These are phyloP conservation scores for Crassisporium funariophilum DNA, from an alignment of 768 basidiomycete genomes.

Conservation along the genomic window DNA sequence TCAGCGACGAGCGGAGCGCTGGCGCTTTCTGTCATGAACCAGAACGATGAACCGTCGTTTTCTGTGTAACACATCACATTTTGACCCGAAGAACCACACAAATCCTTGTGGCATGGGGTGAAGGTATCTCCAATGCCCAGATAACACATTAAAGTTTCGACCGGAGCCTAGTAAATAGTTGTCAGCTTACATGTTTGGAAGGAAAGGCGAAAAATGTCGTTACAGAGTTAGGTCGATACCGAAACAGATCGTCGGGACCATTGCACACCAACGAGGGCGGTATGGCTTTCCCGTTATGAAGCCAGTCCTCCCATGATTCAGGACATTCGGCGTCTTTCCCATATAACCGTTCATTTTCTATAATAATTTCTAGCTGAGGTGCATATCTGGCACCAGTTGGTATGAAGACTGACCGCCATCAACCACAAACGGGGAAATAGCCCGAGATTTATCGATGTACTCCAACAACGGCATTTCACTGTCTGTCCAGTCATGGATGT, in stretches of 20 bases:
- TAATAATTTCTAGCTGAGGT: constrained; percentile 1
- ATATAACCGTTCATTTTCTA: constrained; percentile 67
- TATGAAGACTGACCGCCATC: constrained; percentile 35
- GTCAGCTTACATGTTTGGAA: constrained; percentile 4
- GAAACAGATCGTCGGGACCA: constrained; percentile 57
- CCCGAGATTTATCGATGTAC: constrained; percentile 51
- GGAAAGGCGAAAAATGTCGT: constrained; percentile 18
- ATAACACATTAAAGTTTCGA: constrained; percentile 87
- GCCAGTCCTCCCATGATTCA: constrained; percentile 61
- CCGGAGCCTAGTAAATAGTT: constrained; percentile 43
- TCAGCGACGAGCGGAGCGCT: constrained; percentile 53
- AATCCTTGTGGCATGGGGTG: constrained; percentile 84
- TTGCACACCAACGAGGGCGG: constrained; percentile 57
- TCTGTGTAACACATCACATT: constrained; percentile 88
- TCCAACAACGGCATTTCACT: constrained; percentile 49
- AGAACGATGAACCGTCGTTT: constrained; percentile 70
- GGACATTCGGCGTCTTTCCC: constrained; percentile 82
- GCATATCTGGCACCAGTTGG: constrained; percentile 1
- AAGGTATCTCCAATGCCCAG: constrained; percentile 81
- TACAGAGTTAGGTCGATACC: constrained; percentile 55
- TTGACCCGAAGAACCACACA: constrained; percentile 82
- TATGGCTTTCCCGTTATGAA: constrained; percentile 47
- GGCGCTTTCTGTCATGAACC: constrained; percentile 81
- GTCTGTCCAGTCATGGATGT: constrained; percentile 63
- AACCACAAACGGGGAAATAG: constrained; percentile 34